phyloP scores from a whole-genome alignment of 2,329 filamentous ascomycete genomes.

The Ophiostoma ulmi region DNA sequence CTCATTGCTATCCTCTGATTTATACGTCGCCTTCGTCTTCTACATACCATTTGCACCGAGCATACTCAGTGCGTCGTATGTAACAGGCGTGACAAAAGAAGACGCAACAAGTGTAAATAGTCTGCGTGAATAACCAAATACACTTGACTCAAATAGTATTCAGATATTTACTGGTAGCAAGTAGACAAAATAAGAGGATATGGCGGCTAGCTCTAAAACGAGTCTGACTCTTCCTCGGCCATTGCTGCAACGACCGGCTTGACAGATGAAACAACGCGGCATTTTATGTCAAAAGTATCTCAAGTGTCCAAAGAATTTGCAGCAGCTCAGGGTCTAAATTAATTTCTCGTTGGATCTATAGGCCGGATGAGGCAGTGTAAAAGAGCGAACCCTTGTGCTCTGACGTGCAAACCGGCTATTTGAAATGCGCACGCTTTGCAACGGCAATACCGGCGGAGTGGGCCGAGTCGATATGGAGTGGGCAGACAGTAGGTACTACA shows the following conservation, averaged over 20 bases:
- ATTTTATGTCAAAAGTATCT: conserved; percentile 11
- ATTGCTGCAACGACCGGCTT: conserved; percentile 15
- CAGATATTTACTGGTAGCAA: neutral
- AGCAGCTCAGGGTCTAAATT: neutral
- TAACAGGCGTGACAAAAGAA: neutral
- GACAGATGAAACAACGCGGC: conserved; percentile 20
- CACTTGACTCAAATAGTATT: neutral
- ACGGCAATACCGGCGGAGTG: conserved; percentile 22
- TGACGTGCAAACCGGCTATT: neutral
- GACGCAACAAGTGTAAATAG: neutral
- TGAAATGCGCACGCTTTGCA: conserved; percentile 15
- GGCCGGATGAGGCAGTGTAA: neutral
- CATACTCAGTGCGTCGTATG: no score
- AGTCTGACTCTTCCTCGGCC: conserved; percentile 5
- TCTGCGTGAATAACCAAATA: conserved; percentile 5
- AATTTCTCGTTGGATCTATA: neutral
- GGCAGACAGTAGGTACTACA: neutral
- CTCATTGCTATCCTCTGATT: neutral
- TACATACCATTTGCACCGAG: no score
- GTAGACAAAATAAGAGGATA: conserved; percentile 14
- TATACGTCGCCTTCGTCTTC: neutral
- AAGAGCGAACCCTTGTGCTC: neutral
- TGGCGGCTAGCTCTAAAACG: conserved; percentile 21
- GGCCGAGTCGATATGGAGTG: conserved; percentile 4
- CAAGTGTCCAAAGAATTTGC: neutral